A percentile compares a stretch with the other conserved stretches of the same genome.
Evolutionary conservation across 164 flowering plant species (phyloP).

Genomic region (Aristolochia contorta): DNA sequence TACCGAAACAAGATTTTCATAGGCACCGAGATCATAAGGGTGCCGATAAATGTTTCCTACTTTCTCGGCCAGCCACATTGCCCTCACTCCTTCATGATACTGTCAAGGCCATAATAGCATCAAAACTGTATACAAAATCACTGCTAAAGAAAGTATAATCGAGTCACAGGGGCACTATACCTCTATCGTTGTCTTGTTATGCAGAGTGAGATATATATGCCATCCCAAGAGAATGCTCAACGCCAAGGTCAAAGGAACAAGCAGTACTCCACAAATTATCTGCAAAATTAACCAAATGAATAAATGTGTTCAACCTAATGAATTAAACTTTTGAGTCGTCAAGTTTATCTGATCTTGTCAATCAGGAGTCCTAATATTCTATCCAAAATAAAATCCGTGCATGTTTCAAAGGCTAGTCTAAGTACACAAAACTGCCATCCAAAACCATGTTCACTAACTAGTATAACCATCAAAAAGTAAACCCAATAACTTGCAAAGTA

Average conservation of each 20-base stretch:
- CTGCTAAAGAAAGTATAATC: neutral
- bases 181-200: conserved; percentile 95
- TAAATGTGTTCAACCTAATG: neutral
- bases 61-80: conserved; percentile 90
- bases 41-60: conserved; percentile 67
- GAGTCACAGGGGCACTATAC: conserved; percentile 22
- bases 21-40: conserved; percentile 81
- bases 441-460: too few species aligned
- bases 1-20: conserved; percentile 71
- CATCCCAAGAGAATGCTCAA: conserved; percentile 65
- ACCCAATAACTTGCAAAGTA: too few species aligned
- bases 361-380: too few species aligned
- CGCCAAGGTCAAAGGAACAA: conserved; percentile 58
- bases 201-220: conserved; percentile 70
- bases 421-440: too few species aligned
- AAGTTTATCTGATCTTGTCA: too few species aligned
- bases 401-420: too few species aligned
- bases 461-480: too few species aligned
- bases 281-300: conserved; percentile 18
- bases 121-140: neutral
- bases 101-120: conserved; percentile 18
- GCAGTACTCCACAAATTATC: conserved; percentile 59
- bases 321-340: too few species aligned
- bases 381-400: too few species aligned
- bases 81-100: conserved; percentile 98